Conservation (phyloP, 164 flowering plant genomes). For the Magnolia officinalis region DNA sequence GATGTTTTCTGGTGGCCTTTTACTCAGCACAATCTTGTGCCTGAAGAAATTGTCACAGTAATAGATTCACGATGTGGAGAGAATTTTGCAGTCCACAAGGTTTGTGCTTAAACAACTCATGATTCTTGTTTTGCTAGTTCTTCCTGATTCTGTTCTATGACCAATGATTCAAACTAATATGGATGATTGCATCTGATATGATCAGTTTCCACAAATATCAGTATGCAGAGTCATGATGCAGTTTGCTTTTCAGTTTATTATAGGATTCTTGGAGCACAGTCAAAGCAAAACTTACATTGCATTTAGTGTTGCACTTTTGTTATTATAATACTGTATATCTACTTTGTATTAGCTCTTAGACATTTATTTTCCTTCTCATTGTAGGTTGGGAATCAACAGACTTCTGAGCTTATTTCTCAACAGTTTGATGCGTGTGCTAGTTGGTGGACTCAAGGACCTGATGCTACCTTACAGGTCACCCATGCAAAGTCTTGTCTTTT, state of each 20-base stretch:
- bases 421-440: slow-evolving; percentile 99
- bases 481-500: slow-evolving; percentile 6
- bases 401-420: slow-evolving; percentile 39
- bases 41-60: slow-evolving; percentile 72
- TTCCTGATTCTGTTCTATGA: too few relatives aligned
- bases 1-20: slow-evolving; percentile 96
- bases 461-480: slow-evolving; percentile 80
- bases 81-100: slow-evolving; percentile 86
- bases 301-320: neutral
- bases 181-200: too few relatives aligned
- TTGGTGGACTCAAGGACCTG: slow-evolving; percentile 99
- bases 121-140: neutral
- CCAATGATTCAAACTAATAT: too few relatives aligned
- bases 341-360: neutral
- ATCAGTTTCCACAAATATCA: too few relatives aligned
- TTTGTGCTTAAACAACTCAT: slow-evolving; percentile 20
- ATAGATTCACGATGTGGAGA: slow-evolving; percentile 98
- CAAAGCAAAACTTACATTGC: too few relatives aligned
- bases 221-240: neutral
- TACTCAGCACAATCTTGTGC: slow-evolving; percentile 86
- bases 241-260: too few relatives aligned
- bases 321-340: neutral
- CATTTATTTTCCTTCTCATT: slow-evolving; percentile 3
- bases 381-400: slow-evolving; percentile 25
- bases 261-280: too few relatives aligned